These are phyloP conservation scores for Brettanomyces bruxellensis DNA, from an alignment of 805 yeast genomes.

Conservation along the genomic window DNA sequence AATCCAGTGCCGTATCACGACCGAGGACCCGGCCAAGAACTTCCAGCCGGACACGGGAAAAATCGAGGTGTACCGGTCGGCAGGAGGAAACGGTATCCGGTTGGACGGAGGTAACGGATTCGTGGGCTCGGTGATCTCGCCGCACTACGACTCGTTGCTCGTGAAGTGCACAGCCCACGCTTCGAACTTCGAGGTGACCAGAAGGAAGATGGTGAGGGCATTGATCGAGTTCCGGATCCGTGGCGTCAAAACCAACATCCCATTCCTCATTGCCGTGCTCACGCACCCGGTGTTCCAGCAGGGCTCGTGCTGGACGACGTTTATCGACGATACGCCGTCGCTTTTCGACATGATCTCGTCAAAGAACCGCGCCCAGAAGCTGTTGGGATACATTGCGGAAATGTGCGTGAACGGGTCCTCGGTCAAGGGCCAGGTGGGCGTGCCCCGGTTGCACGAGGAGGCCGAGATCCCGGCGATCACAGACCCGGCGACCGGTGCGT, in stretches of 20 bases:
- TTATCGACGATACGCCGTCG: slow-evolving; percentile 95
- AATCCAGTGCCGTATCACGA: slow-evolving; percentile 97
- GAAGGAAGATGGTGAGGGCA: slow-evolving; percentile 96
- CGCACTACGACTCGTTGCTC: slow-evolving; percentile 96
- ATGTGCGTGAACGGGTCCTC: slow-evolving; percentile 93
- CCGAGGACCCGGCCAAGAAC: slow-evolving; percentile 93
- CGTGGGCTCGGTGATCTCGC: slow-evolving; percentile 93
- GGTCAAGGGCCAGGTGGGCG: slow-evolving; percentile 90
- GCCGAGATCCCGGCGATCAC: slow-evolving; percentile 70
- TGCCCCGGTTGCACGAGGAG: slow-evolving; percentile 70
- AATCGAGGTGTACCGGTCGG: slow-evolving; percentile 93
- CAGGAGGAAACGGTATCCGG: slow-evolving; percentile 99
- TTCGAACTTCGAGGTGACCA: slow-evolving; percentile 89
- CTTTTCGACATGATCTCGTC: slow-evolving; percentile 91
- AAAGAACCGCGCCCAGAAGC: slow-evolving; percentile 93
- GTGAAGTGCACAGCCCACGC: slow-evolving; percentile 98
- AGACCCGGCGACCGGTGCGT: slow-evolving; percentile 50
- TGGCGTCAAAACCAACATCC: slow-evolving; percentile 98
- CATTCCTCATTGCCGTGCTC: slow-evolving; percentile 83
- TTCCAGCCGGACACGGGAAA: slow-evolving; percentile 99
- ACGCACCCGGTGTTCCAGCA: slow-evolving; percentile 81
- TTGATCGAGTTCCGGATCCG: slow-evolving; percentile 95
- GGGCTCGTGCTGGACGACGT: slow-evolving; percentile 96
- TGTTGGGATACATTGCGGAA: slow-evolving; percentile 86
- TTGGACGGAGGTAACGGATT: slow-evolving; percentile 98